A percentile compares a stretch with the other conserved stretches of the same genome.
Conservation (phyloP, 495 filamentous ascomycete genomes). For the Penicillium cataractarum region DNA sequence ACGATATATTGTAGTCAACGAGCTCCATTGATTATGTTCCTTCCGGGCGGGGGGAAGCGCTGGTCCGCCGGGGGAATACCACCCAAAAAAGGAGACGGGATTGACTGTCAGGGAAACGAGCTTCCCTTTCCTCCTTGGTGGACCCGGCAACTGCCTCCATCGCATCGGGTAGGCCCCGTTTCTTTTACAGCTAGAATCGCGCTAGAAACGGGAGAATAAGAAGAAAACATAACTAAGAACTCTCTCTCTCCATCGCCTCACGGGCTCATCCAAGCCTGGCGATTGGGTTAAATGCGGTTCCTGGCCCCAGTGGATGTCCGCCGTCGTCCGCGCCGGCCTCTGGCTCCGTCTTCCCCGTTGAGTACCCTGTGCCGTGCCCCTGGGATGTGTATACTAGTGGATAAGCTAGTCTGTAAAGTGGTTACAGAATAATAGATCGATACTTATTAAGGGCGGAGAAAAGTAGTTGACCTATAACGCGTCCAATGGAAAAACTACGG, state of each 20-base stretch:
- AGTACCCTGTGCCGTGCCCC: conserved; percentile 8
- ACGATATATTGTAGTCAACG: not conserved
- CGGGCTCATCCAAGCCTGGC: not conserved
- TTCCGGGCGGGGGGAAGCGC: not conserved
- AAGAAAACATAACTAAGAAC: not conserved
- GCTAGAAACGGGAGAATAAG: conserved; percentile 34
- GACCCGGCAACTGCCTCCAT: conserved; percentile 18
- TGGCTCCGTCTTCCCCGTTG: conserved; percentile 21
- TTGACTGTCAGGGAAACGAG: conserved; percentile 17
- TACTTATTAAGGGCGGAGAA: not conserved
- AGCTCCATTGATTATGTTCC: not conserved
- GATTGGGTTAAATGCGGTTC: not conserved
- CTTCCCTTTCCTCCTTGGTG: conserved; percentile 31
- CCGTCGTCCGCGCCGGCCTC: conserved; percentile 2
- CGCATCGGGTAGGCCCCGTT: conserved; percentile 27
- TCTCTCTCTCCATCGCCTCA: not conserved
- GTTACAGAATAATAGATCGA: not conserved
- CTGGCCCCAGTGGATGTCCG: not conserved
- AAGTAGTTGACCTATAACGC: not conserved
- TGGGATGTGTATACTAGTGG: conserved; percentile 1
- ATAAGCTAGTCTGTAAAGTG: not conserved
- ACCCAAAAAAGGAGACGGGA: conserved; percentile 8
- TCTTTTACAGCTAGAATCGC: conserved; percentile 35
- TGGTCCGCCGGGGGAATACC: conserved; percentile 8
- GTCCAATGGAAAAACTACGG: not conserved